Evolutionary conservation across 2,329 filamentous ascomycete species (phyloP).

Genomic region (Mycosphaerella sp.): DNA sequence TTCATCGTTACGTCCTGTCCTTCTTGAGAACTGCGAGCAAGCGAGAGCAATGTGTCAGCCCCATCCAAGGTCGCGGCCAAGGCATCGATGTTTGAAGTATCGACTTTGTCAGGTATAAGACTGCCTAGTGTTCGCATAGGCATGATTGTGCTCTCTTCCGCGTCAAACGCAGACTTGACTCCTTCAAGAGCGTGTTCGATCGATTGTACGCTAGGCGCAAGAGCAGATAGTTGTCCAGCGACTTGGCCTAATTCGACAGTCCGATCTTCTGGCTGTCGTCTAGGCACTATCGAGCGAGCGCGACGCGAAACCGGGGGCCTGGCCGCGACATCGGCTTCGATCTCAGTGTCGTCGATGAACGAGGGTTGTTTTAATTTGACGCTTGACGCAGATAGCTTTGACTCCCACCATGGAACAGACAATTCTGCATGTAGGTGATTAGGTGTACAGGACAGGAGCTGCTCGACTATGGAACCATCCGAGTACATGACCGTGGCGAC

Average conservation of each 20-base stretch:
- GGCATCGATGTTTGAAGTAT: background rate
- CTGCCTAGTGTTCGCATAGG: constrained; percentile 13
- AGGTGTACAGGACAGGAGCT: background rate
- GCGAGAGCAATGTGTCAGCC: background rate
- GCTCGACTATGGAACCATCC: background rate
- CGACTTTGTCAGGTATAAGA: background rate
- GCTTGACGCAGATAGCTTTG: background rate
- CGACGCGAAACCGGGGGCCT: background rate
- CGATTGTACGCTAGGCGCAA: background rate
- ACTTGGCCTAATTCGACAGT: background rate
- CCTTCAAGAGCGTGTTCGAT: background rate
- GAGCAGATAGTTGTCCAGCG: background rate
- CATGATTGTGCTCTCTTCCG: background rate
- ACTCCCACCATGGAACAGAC: background rate
- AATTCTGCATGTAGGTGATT: background rate
- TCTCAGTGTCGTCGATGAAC: background rate
- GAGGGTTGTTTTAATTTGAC: background rate
- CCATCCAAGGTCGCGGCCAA: background rate
- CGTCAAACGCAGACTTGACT: constrained; percentile 32
- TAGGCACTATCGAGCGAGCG: background rate
- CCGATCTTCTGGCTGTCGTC: background rate
- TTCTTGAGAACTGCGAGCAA: background rate
- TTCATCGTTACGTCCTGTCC: background rate
- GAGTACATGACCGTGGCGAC: background rate
- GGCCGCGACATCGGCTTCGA: background rate